Evolutionary conservation across 1,284 basidiomycete genomes (phyloP), one percentile per base, ranked within the genome.

Genomic region (Ustilago vetiveriae): DNA sequence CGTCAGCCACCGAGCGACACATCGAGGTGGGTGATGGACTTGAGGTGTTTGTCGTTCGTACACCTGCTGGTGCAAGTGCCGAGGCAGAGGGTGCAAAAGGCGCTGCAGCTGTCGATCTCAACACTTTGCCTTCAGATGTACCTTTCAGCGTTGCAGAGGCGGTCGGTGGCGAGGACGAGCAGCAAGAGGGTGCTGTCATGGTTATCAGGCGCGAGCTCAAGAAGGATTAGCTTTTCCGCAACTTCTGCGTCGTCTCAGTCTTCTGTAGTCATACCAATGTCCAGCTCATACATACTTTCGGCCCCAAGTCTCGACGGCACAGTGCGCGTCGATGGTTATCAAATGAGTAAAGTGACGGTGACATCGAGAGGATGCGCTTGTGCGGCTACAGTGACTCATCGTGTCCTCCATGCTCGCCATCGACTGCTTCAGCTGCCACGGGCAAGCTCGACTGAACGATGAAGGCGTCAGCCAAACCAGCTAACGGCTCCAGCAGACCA

Each of bases 11-110:
- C 4, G 80, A 82, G 54, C 66, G 80, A 6, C 78, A 82, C 51
- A 82, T 82, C 37, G 80, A 81, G 52, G 80, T 82, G 5, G 80
- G 80, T 9, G 80, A 82, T 45, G 79, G 79, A 2, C 51, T 82
- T 16, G 79, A 82, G 56, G 76, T 82, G 30, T 82, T 74, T 47
- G 73, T 82, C 3, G 80, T 82, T 2, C 70, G 80, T 8, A 49
- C 57, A 3, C 58, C 71, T 5, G 22, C 21, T 22, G 17, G 11
- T 8, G 35, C 38, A 0, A n/a, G 17, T 9, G 27, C 39, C 0
- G 43, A 50, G 21, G 45, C 30, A 0, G 23, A 50, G 23, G 40
- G 37, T 2, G 41, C 57, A 2, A 42, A 35, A 21, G 55, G 64
- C 32, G 75, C 73, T 1, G 58, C 64, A 0, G 64, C 72, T 16